phyloP scores from a whole-genome alignment of 345 rosid species.

The Atalantia buxifolia region DNA sequence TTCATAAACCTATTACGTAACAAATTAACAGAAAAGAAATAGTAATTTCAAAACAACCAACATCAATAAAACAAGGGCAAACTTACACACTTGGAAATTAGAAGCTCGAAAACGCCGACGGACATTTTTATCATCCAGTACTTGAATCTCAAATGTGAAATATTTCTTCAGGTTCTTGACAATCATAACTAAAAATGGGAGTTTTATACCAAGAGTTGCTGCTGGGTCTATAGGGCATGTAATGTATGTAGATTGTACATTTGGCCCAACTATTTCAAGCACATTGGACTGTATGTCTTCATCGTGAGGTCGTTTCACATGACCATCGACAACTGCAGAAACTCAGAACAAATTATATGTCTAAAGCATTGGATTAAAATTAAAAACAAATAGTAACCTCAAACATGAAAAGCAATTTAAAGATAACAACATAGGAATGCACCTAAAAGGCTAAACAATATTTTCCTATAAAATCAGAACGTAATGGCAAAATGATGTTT shows the following conservation, averaged over 20 bases:
- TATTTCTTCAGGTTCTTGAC: constrained; percentile 90
- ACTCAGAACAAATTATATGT: not conserved
- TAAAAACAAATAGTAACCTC: not conserved
- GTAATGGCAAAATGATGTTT: not conserved
- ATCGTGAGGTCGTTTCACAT: constrained; percentile 80
- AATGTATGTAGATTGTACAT: constrained; percentile 83
- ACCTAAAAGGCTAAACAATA: constrained; percentile 7
- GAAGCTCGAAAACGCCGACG: constrained; percentile 97
- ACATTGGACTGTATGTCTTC: constrained; percentile 90
- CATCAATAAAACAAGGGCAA: constrained; percentile 30
- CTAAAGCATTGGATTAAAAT: not conserved
- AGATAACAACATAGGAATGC: not conserved
- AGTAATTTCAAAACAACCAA: not conserved
- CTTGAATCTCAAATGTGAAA: constrained; percentile 94
- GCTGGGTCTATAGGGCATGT: constrained; percentile 91
- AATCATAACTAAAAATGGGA: constrained; percentile 87
- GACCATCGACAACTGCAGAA: constrained; percentile 74
- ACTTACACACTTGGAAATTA: constrained; percentile 95
- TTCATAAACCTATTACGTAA: not conserved
- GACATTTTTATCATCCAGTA: constrained; percentile 95
- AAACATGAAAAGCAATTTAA: not conserved
- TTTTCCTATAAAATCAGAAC: not conserved
- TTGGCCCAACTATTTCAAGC: constrained; percentile 83
- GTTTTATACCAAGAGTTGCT: constrained; percentile 94
- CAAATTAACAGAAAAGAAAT: not conserved